These are phyloP conservation scores for Diutina siamensis DNA, from an alignment of 1,139 yeast species.

Conservation along the genomic window DNA sequence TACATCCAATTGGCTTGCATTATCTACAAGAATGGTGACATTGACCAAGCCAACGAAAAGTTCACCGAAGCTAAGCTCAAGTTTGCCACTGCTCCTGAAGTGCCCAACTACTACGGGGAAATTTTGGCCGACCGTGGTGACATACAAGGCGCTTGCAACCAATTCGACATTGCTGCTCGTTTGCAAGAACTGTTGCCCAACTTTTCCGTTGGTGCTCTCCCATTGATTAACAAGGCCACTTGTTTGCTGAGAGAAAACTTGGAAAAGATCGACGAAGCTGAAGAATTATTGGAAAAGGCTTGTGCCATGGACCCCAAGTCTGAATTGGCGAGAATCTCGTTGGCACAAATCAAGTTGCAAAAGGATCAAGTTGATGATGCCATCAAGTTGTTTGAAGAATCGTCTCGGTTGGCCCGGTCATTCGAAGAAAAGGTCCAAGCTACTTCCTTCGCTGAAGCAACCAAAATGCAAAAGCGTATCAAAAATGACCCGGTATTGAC, in stretches of 20 bases:
- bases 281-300: slow-evolving; percentile 62
- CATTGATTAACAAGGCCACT: slow-evolving; percentile 82
- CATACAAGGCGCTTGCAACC: slow-evolving; percentile 59
- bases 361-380: slow-evolving; percentile 78
- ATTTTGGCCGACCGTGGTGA: slow-evolving; percentile 77
- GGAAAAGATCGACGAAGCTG: slow-evolving; percentile 50
- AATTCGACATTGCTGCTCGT: slow-evolving; percentile 79
- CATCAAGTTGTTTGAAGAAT: slow-evolving; percentile 66
- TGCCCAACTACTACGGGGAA: slow-evolving; percentile 94
- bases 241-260: slow-evolving; percentile 50
- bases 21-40: slow-evolving; percentile 69
- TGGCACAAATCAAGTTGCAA: slow-evolving; percentile 86
- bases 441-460: slow-evolving; percentile 85
- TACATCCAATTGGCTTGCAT: slow-evolving; percentile 91
- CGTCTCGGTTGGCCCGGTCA: slow-evolving; percentile 73
- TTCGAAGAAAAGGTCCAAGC: slow-evolving; percentile 86
- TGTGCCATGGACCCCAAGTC: slow-evolving; percentile 75
- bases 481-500: slow-evolving; percentile 53
- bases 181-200: slow-evolving; percentile 59
- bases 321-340: slow-evolving; percentile 78
- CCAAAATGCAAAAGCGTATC: slow-evolving; percentile 67
- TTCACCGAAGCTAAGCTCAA: slow-evolving; percentile 64
- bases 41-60: slow-evolving; percentile 45
- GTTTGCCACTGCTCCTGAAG: slow-evolving; percentile 84
- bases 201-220: slow-evolving; percentile 72